phyloP scores from a whole-genome alignment of 2,329 filamentous ascomycete genomes.

The Monilinia fructigena region DNA sequence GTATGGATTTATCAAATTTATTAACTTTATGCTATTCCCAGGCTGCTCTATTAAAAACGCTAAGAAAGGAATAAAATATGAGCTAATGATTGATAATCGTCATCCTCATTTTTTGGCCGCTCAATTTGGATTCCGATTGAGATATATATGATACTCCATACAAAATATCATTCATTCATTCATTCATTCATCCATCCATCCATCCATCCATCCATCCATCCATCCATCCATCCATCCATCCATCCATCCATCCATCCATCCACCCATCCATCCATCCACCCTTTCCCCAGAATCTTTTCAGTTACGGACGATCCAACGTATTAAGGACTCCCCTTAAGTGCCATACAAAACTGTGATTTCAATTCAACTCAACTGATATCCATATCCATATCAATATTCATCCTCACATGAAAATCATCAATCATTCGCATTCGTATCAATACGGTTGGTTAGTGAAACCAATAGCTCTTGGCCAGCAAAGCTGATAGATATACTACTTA shows the following conservation, averaged over 20 bases:
- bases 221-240: background rate
- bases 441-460: background rate
- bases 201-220: background rate
- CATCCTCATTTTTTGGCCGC: background rate
- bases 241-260: too few species aligned
- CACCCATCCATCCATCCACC: background rate
- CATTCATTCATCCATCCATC: background rate
- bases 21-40: too few species aligned
- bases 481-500: background rate
- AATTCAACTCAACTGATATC: background rate
- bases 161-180: too few species aligned
- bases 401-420: background rate
- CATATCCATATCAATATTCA: background rate
- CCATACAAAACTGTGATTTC: too few species aligned
- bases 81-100: background rate
- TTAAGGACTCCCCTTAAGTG: too few species aligned
- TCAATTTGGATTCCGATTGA: background rate
- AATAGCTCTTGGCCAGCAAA: background rate
- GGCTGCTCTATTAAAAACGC: too few species aligned
- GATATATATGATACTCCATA: too few species aligned
- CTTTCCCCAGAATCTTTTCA: background rate
- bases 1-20: background rate
- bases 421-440: background rate
- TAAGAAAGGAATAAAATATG: background rate
- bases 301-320: too few species aligned